phyloP scores from a whole-genome alignment of 2,329 filamentous ascomycete genomes.

The Metarhizium rileyi region DNA sequence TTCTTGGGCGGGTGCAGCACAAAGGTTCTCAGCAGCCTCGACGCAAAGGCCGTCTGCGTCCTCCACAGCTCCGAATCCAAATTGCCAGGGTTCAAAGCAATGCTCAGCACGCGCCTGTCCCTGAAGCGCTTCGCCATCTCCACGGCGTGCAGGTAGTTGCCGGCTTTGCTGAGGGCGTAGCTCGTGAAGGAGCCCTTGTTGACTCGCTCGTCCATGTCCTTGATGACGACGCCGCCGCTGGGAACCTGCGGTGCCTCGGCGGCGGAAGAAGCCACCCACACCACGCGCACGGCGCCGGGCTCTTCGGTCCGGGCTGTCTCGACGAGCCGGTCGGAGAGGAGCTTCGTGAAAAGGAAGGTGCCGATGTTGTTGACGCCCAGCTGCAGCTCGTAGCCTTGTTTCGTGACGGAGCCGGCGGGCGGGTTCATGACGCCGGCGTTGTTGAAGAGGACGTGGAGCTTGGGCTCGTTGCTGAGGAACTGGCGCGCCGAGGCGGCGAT shows the following conservation, averaged over 20 bases:
- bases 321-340: slow-evolving; percentile 24
- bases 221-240: slow-evolving; percentile 12
- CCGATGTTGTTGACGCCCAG: slow-evolving; percentile 32
- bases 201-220: background rate
- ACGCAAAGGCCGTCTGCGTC: background rate
- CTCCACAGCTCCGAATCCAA: slow-evolving; percentile 25
- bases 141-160: slow-evolving; percentile 21
- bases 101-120: slow-evolving; percentile 17
- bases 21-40: background rate
- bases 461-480: slow-evolving; percentile 14
- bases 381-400: slow-evolving; percentile 26
- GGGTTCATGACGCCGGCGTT: slow-evolving; percentile 28
- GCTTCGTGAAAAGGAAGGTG: slow-evolving; percentile 28
- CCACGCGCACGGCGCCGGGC: slow-evolving; percentile 17
- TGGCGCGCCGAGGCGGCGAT: slow-evolving; percentile 17
- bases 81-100: slow-evolving; percentile 29
- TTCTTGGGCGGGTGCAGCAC: slow-evolving; percentile 18
- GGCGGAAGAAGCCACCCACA: slow-evolving; percentile 21
- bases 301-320: slow-evolving; percentile 22
- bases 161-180: slow-evolving; percentile 19
- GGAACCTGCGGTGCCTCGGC: slow-evolving; percentile 7
- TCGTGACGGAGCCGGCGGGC: background rate
- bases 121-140: slow-evolving; percentile 20
- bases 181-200: background rate
- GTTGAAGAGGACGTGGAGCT: slow-evolving; percentile 28